Evolutionary conservation across 192 early-diverging fungal species (phyloP).

Genomic region (Paraglomus occultum): DNA sequence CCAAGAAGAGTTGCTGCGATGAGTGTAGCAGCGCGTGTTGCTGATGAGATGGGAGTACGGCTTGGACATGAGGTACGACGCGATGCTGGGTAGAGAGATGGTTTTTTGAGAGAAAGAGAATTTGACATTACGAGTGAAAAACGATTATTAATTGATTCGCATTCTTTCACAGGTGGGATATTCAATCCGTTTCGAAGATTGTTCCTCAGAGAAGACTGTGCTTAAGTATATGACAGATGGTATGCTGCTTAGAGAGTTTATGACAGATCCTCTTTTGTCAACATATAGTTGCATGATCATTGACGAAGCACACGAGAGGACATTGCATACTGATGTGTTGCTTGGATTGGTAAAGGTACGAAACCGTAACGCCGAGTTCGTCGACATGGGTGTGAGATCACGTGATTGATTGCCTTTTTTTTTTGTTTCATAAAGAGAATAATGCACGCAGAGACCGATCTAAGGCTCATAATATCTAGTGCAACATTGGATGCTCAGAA

Average conservation of each 20-base stretch:
- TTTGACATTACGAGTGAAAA: not conserved
- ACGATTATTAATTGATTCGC: not conserved
- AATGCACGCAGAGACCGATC: conserved; percentile 89
- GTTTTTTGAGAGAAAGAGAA: not conserved
- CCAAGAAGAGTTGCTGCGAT: conserved; percentile 98
- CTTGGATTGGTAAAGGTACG: conserved; percentile 88
- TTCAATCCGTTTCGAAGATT: conserved; percentile 97
- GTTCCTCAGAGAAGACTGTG: conserved; percentile 90
- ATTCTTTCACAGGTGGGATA: conserved; percentile 61
- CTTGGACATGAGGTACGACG: conserved; percentile 76
- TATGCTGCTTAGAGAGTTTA: conserved; percentile 94
- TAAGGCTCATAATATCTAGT: conserved; percentile 94
- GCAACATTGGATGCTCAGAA: conserved; percentile 98
- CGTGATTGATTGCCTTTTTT: conserved; percentile 3
- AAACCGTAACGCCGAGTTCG: not conserved
- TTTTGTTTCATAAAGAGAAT: conserved; percentile 46
- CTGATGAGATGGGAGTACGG: conserved; percentile 95
- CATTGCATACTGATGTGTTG: conserved; percentile 93
- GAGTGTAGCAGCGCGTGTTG: conserved; percentile 95
- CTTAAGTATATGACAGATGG: conserved; percentile 99
- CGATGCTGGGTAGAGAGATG: not conserved
- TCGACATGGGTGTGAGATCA: not conserved
- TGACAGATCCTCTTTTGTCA: conserved; percentile 92
- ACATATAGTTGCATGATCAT: conserved; percentile 94
- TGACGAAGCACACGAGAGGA: conserved; percentile 98